These are phyloP conservation scores for Xylariaceae sp. DNA, from an alignment of 2,329 filamentous ascomycete species.

Conservation along the genomic window DNA sequence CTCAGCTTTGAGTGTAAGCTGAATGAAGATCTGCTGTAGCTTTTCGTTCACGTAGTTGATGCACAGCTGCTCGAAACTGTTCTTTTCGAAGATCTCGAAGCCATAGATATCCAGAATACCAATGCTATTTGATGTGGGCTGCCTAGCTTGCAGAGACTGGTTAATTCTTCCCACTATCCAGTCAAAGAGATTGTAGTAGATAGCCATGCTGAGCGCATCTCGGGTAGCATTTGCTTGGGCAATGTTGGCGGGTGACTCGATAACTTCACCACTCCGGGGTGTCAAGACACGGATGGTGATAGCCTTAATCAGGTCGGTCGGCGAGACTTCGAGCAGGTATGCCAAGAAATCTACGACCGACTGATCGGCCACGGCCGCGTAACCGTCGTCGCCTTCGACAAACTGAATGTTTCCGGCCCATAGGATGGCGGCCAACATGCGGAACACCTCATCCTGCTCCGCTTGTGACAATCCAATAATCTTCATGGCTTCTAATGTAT, in stretches of 20 bases:
- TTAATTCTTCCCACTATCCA: constrained; percentile 97
- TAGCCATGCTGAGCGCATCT: constrained; percentile 89
- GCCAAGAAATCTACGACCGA: constrained; percentile 93
- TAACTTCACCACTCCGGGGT: constrained; percentile 59
- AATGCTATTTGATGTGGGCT: constrained; percentile 73
- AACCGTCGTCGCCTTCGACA: constrained; percentile 79
- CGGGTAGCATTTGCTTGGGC: constrained; percentile 81
- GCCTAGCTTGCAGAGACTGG: constrained; percentile 73
- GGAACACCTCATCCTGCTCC: constrained; percentile 95
- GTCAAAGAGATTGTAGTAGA: constrained; percentile 96
- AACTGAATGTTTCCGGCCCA: constrained; percentile 97
- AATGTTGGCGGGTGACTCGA: constrained; percentile 75
- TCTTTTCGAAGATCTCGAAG: constrained; percentile 98
- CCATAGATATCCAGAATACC: constrained; percentile 99
- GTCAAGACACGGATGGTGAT: constrained; percentile 84
- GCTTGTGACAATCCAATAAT: constrained; percentile 81
- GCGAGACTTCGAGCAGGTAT: constrained; percentile 84
- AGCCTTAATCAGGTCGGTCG: constrained; percentile 73
- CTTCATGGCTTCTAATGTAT: constrained; percentile 91
- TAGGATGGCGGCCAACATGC: constrained; percentile 83
- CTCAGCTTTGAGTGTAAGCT: constrained; percentile 91
- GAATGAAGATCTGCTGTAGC: constrained; percentile 97
- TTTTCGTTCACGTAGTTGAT: constrained; percentile 99
- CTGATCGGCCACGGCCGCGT: constrained; percentile 79
- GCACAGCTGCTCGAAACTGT: constrained; percentile 97